phyloP scores from a whole-genome alignment of 768 basidiomycete species.

The Phaeotremella skinneri region DNA sequence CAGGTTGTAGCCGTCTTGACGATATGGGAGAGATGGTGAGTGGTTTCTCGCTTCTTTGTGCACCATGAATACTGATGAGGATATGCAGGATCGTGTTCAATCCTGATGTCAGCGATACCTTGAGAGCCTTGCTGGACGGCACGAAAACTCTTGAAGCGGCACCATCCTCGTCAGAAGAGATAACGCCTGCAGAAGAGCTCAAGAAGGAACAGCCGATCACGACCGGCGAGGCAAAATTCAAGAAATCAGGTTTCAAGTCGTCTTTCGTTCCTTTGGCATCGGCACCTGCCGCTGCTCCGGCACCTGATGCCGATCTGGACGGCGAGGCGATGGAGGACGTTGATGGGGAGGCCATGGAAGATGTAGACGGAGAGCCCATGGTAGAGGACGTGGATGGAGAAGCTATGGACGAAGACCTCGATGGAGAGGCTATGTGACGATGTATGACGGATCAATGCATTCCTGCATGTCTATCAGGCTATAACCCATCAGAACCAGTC shows the following conservation, averaged over 20 bases:
- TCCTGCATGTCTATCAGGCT: neutral
- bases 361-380: conserved; percentile 55
- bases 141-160: conserved; percentile 21
- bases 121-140: conserved; percentile 68
- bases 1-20: conserved; percentile 86
- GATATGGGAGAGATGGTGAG: conserved; percentile 88
- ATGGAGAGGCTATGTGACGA: conserved; percentile 55
- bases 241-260: conserved; percentile 49
- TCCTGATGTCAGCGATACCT: conserved; percentile 73
- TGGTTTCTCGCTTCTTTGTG: neutral
- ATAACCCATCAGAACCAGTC: conserved; percentile 10
- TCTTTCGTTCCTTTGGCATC: conserved; percentile 40
- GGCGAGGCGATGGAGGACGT: conserved; percentile 54
- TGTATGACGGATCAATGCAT: conserved; percentile 7
- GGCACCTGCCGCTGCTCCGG: conserved; percentile 30
- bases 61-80: conserved; percentile 1
- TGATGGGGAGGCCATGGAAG: conserved; percentile 18
- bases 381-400: conserved; percentile 46
- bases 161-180: neutral
- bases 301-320: conserved; percentile 52
- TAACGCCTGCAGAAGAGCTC: neutral
- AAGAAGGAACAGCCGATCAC: conserved; percentile 1
- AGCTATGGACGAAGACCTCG: conserved; percentile 53
- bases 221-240: conserved; percentile 53
- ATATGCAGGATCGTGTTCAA: conserved; percentile 75